phyloP scores from a whole-genome alignment of 352 stramenopile genomes.

The Pythium rishiriense region DNA sequence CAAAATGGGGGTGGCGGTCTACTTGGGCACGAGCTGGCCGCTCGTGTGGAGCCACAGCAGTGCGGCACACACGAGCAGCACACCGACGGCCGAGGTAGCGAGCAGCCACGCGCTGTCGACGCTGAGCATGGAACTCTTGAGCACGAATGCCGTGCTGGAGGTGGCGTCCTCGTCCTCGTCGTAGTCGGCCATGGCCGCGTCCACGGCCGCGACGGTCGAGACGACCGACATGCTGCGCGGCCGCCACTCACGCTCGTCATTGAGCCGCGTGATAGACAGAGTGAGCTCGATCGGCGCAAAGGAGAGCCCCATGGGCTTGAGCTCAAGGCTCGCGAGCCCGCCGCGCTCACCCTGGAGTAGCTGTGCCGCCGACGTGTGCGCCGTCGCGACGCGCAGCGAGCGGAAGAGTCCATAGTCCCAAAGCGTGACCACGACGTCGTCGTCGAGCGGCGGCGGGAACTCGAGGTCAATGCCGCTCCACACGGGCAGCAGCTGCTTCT shows the following conservation, averaged over 20 bases:
- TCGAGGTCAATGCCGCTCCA: conserved; percentile 27
- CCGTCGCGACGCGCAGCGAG: conserved; percentile 54
- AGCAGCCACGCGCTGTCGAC: conserved; percentile 14
- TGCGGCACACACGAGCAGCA: conserved; percentile 14
- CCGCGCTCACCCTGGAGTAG: conserved; percentile 39
- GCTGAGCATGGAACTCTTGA: conserved; percentile 7
- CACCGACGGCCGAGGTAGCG: conserved; percentile 6
- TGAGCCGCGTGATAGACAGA: conserved; percentile 11
- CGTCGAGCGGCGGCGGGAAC: conserved; percentile 39
- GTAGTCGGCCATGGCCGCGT: conserved; percentile 13
- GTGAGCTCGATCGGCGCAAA: conserved; percentile 37
- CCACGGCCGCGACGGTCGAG: conserved; percentile 16
- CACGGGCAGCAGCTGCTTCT: conserved; percentile 20
- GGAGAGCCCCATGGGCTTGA: conserved; percentile 37
- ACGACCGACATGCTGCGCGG: conserved; percentile 12
- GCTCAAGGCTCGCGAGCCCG: conserved; percentile 46
- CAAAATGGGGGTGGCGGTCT: neutral
- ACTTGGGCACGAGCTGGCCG: conserved; percentile 18
- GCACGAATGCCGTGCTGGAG: neutral
- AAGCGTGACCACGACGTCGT: conserved; percentile 42
- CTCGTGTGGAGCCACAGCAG: conserved; percentile 18
- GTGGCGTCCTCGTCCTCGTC: conserved; percentile 1
- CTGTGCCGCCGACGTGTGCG: conserved; percentile 43
- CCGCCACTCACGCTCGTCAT: conserved; percentile 11
- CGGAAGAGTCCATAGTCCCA: conserved; percentile 71